Base-by-base conservation (phyloP, 805 yeast species). In the Starmerella tilneyi region DNA sequence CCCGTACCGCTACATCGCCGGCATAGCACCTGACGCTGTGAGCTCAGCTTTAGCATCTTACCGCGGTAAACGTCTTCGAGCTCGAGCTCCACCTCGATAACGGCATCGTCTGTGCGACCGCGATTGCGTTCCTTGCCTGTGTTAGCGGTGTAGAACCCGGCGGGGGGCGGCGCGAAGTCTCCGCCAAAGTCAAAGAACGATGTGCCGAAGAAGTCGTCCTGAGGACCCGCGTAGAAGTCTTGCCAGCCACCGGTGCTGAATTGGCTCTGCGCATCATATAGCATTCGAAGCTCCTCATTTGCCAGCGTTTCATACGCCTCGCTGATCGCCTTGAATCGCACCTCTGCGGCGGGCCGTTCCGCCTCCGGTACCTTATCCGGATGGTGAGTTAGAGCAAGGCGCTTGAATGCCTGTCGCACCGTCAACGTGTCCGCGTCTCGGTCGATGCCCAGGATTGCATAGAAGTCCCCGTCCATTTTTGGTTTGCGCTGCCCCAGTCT, bases 11-110 rank as follows among this genome's bases (percentile, higher is more conserved):
- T 65, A 64, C 98, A 89, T 29, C 64, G 57, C 4, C 70, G 62
- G 67, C 98, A 89, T 1, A 86, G 63, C 9, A 81, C 69, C 56
- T 81, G 75, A 59, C 96, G 73, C 3, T 80, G 75, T 2, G 82
- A 72, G 3, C 82, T 72, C 56, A 83, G 74, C 58, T 83, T 83
- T 50, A 86, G 71, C 8, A 79, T 75, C 60, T 84, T 84, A 4
- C 97, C 98, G 67, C 81, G 83, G 75, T 78, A 92, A 51, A 92
- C 72, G 64, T 92, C 97, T 67, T 78, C 83, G 50, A 85, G 63
- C 0, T 82, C 68, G 11, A 88, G 74, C 4, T 72, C 74, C 11
- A 84, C 71, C 21, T 75, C 73, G 39, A 85, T 60, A n/a, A 66
- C 63, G 0, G 86, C 92, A 59, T 84, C 85, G 4, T 70, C 78